Evolutionary conservation across 1,284 basidiomycete genomes (phyloP), one percentile per base, ranked within the genome.

Genomic region (Sutorius eximius): DNA sequence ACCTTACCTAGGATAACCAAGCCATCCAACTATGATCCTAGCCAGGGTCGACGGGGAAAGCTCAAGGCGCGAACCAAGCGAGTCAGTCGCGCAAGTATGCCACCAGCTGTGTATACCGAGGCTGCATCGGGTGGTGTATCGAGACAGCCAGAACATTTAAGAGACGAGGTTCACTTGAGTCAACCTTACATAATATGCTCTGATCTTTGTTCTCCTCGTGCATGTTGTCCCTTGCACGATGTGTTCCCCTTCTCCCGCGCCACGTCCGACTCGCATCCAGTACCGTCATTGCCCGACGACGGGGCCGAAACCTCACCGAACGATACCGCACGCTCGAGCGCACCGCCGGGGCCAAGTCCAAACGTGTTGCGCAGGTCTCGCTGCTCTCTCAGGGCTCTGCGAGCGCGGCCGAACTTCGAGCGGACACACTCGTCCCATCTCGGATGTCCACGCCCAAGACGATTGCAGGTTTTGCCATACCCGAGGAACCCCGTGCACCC

Each of bases 401-500:
- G 49, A 43, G 48, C 22, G n/a, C 32, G 6, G 32, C 20, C 34
- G 43, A 18, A 56, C 16, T 29, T 22, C 44, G 18, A 15, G 1
- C 45, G 3, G 13, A 29, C 9, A 59, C n/a, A 36, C 43, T 1
- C n/a, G 24, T 12, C 10, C 29, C 4, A 6, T 2, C 20, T 27
- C 36, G 33, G 22, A 37, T 49, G 3, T 42, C 55, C 30, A 56
- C 46, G 41, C 15, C 57, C 5, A 62, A 69, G 48, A 77, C 71
- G 29, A 59, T 71, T 16, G 59, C 59, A 24, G 88, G 87, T 1
- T 75, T 87, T 12, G 65, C 76, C 30, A 71, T 90, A 57, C 87
- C 88, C 2, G 71, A 81, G 55, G 72, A 80, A 53, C 87, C 88
- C 0, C 75, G 70, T 42, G 76, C 80, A 11, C 87, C 87, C 5